Evolutionary conservation across 2,329 filamentous ascomycete species (phyloP), one percentile per base, ranked within the genome.

Genomic region (Aspergillus sp.): DNA sequence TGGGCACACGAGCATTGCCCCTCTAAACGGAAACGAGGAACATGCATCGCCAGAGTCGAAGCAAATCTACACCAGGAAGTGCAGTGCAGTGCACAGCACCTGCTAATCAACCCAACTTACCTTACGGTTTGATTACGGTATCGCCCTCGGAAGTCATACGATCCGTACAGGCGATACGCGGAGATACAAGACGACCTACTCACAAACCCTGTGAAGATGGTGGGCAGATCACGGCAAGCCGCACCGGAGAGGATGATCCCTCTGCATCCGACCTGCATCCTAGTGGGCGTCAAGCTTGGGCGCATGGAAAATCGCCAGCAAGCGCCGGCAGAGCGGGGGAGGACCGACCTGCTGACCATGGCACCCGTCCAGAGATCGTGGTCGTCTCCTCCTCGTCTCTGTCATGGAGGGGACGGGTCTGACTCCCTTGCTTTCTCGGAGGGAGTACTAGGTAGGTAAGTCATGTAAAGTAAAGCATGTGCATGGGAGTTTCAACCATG

Each of bases 151-250:
- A 38, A 38, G 35, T 38, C 35, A 38, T 38, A 38, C 35, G 8
- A 17, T 11, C 26, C 26, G 26, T 30, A 30, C 26, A 30, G 9
- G 26, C 26, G 8, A 30, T 30, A 30, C 26, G 26, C 26, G 26
- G 26, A 30, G 26, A 30, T 30, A 30, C 26, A 2, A 30, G 26
- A 30, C 26, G 26, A 30, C 26, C 26, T 30, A 11, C 26, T 10
- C n/a, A n/a, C n/a, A n/a, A n/a, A 35, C 33, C 22, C 26, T 30
- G 26, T 30, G 26, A 30, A 38, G 35, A 49, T 19, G 36, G 45
- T 42, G 40, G 44, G 51, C 49, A 51, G 50, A 55, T 54, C 55
- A 60, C 56, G 56, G 53, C 56, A 57, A 56, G 57, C 56, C 53
- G 57, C 56, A 42, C 50, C 49, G 54, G 50, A 40, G 45, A 46